Evolutionary conservation across 306 rosid species (phyloP).

Genomic region (Cercis canadensis): DNA sequence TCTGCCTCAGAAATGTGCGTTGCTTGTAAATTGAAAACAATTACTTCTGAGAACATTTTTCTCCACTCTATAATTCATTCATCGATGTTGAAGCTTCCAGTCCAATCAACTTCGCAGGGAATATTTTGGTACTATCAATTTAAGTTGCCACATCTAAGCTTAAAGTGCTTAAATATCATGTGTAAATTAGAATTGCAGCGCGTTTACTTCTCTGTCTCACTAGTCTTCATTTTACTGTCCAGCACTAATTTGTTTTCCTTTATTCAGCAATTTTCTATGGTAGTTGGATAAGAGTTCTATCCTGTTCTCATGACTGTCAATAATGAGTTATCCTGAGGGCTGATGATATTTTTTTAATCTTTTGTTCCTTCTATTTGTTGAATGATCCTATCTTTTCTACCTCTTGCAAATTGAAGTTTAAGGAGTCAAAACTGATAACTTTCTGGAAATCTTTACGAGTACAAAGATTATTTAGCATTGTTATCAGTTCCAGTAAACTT

Average conservation of each 20-base stretch:
- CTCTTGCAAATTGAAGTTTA: too few relatives aligned
- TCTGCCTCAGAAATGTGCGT: not conserved
- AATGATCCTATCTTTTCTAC: not conserved
- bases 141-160: not conserved
- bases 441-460: too few relatives aligned
- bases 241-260: not conserved
- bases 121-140: not conserved
- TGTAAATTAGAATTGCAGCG: not conserved
- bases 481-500: too few relatives aligned
- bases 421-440: too few relatives aligned
- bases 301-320: not conserved
- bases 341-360: too few relatives aligned
- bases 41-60: not conserved
- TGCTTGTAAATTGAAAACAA: not conserved
- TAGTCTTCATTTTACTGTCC: not conserved
- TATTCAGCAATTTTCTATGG: not conserved
- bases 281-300: not conserved
- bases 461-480: not conserved
- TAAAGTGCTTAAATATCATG: not conserved
- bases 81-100: not conserved
- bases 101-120: not conserved
- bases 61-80: not conserved
- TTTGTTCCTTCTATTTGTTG: not conserved
- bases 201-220: not conserved
- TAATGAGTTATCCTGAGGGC: not conserved